Evolutionary conservation across 2,329 filamentous ascomycete genomes (phyloP), one percentile per base, ranked within the genome.

Genomic region (Neocucurbitaria cava): DNA sequence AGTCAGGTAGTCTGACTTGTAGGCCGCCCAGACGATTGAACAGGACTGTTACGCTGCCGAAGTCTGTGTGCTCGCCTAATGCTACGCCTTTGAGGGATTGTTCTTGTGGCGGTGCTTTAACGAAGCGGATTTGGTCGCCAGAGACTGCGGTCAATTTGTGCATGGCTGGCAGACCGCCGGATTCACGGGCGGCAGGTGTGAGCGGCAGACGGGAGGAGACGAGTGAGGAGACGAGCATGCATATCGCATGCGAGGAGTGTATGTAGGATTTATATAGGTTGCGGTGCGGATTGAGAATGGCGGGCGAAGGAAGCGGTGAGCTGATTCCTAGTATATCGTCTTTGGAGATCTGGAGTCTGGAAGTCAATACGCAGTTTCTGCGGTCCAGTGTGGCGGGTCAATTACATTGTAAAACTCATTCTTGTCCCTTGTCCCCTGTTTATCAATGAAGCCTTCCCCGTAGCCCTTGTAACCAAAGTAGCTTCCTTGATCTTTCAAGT

Each of bases 11-110:
- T 3, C 81, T 72, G 3, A 85, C 79, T 62, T 85, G 83, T 7
- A 86, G 73, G 0, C 83, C 83, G 0, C 83, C 83, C 2, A 85
- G 67, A 0, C 81, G 77, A 68, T 85, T 86, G 69, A 85, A 84
- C 1, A 86, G 76, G 5, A 86, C 70, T 0, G 84, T 86, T 5
- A 86, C 75, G 46, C 76, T 81, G 41, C 83, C 83, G 58, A 85
- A 85, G 59, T 86, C 84, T 2, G 83, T 85, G 63, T 86, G 84
- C 51, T 82, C 81, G 20, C 81, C 81, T 20, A 83, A 62, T 2
- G 79, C 77, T 3, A 78, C 78, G 35, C 71, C 73, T 21, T 72
- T 69, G 61, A 81, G 77, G 30, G 78, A 71, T 3, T 61, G 52
- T 3, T 77, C 75, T 58, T 83, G 81, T 1, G 81, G 79, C 6